These are phyloP conservation scores for Colletotrichum plurivorum DNA, from an alignment of 2,329 filamentous ascomycete genomes.

Conservation along the genomic window DNA sequence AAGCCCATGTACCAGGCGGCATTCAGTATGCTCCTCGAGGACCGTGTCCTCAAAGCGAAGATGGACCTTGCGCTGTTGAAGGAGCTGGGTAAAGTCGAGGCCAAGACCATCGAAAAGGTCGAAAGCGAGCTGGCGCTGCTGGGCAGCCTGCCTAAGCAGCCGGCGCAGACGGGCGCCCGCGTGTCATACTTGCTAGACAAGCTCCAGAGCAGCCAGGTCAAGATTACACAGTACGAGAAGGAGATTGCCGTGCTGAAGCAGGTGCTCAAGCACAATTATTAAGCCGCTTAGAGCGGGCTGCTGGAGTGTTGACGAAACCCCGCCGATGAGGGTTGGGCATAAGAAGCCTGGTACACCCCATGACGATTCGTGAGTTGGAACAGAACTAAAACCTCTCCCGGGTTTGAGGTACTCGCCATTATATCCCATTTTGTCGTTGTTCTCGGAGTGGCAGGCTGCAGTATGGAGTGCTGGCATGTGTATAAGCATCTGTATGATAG, in stretches of 20 bases:
- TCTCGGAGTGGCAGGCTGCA: too few species aligned
- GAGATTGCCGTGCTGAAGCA: conserved; percentile 82
- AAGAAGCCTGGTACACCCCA: too few species aligned
- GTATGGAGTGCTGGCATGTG: too few species aligned
- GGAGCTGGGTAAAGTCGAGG: conserved; percentile 80
- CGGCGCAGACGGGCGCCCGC: conserved; percentile 75
- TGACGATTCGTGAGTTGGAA: too few species aligned
- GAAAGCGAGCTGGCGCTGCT: conserved; percentile 83
- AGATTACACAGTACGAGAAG: conserved; percentile 80
- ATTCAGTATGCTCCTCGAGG: conserved; percentile 79
- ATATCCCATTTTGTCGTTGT: too few species aligned
- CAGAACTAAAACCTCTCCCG: too few species aligned
- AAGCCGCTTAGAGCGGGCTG: not conserved
- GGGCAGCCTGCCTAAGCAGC: conserved; percentile 79
- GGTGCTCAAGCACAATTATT: conserved; percentile 63
- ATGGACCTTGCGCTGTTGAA: conserved; percentile 80
- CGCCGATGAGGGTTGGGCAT: too few species aligned
- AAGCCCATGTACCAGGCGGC: conserved; percentile 90
- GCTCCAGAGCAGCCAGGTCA: conserved; percentile 79
- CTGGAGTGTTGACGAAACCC: too few species aligned
- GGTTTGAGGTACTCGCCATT: too few species aligned
- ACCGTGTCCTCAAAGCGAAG: conserved; percentile 79
- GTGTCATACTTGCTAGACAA: conserved; percentile 82
- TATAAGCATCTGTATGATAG: too few species aligned
- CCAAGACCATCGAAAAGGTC: conserved; percentile 80